Base-by-base conservation (phyloP, 2,329 filamentous ascomycete genomes). In the Ascochyta rabiei region DNA sequence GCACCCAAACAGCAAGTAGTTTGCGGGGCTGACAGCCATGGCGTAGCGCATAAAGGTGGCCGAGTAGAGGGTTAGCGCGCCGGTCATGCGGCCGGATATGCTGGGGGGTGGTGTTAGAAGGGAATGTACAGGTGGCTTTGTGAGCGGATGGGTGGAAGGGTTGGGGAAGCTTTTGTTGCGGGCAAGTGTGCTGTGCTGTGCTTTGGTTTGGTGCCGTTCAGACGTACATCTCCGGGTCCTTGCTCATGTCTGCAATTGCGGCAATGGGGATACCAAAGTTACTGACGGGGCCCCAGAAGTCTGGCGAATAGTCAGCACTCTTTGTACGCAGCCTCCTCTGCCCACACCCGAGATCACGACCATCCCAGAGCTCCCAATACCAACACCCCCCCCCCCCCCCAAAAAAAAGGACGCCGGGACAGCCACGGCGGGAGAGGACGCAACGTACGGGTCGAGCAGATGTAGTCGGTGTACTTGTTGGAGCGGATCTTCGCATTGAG, bases 1-100 rank as follows among this genome's bases (percentile, higher is more conserved):
- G 78, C 85, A 88, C 61, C 82, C 85, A 74, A 88, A 88, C 51
- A 88, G 83, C 61, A 88, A 84, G 77, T 87, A 87, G 77, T 88
- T 88, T 67, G 79, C 80, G 35, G 86, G 86, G 15, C 78, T 78
- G 52, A 88, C 84, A 57, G 86, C 85, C 59, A 88, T 72, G 54
- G 86, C 77, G 77, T 88, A 88, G 71, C 86, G 85, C 84, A 86
- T 86, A 77, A 88, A 88, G 54, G 83, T 84, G 41, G 73, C 83
- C 21, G 82, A 83, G 79, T 88, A 88, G 71, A 84, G 70, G 62
- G 80, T 77, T 24, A 88, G 80, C 40, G 85, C 83, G 65, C 75
- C 77, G 52, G 86, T 88, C 84, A 88, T 87, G 61, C 78, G 77
- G 59, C 85, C 86, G 60, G 85, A 88, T 73, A 88, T 87, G 66